Conservation (phyloP, 306 rosid genomes). For the Crotalaria pallida region DNA sequence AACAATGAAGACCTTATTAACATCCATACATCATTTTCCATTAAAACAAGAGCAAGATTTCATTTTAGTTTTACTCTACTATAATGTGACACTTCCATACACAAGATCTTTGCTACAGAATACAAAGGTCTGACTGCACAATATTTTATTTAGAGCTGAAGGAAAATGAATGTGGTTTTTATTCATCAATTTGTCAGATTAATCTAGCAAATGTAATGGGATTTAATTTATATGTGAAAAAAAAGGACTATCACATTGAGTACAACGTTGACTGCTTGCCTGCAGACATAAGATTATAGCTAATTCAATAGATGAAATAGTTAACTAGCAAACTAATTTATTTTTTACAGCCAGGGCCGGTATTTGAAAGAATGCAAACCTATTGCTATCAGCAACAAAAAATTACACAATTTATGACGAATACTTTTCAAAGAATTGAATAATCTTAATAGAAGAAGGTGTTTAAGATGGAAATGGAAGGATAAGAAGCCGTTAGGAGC, state of each 20-base stretch:
- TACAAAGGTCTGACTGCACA: not conserved
- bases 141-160: not conserved
- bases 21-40: too few relatives aligned
- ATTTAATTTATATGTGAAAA: slow-evolving; percentile 8
- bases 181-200: not conserved
- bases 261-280: not conserved
- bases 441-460: not conserved
- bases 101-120: too few relatives aligned
- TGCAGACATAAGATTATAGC: not conserved
- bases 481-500: slow-evolving; percentile 7
- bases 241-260: not conserved
- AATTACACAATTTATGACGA: not conserved
- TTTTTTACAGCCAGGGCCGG: not conserved
- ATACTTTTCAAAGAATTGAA: slow-evolving; percentile 7
- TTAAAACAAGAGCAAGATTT: too few relatives aligned
- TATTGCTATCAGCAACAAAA: slow-evolving; percentile 12
- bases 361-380: slow-evolving; percentile 21
- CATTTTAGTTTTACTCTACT: too few relatives aligned
- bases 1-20: too few relatives aligned
- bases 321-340: not conserved
- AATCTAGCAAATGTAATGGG: not conserved
- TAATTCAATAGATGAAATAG: not conserved
- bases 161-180: not conserved
- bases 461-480: not conserved
- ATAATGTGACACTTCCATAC: too few relatives aligned